phyloP scores from a whole-genome alignment of 1,284 basidiomycete genomes.

The Naganishia sp. region DNA sequence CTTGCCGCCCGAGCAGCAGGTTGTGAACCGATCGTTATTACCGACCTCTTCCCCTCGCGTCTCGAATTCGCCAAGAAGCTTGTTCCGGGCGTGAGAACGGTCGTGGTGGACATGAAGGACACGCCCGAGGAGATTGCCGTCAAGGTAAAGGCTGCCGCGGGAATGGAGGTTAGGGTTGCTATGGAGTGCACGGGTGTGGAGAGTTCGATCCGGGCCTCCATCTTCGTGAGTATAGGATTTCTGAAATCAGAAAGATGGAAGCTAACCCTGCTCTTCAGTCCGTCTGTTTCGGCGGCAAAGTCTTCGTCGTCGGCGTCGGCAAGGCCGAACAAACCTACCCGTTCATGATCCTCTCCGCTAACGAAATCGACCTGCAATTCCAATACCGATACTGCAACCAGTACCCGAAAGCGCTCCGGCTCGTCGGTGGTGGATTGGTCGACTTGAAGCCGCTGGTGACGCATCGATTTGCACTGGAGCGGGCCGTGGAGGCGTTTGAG shows the following conservation, averaged over 20 bases:
- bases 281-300: slow-evolving; percentile 56
- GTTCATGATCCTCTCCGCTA: slow-evolving; percentile 58
- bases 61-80: slow-evolving; percentile 59
- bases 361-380: slow-evolving; percentile 60
- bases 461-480: slow-evolving; percentile 72
- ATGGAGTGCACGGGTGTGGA: slow-evolving; percentile 74
- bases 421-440: slow-evolving; percentile 75
- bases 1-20: slow-evolving; percentile 59
- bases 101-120: slow-evolving; percentile 46
- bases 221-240: slow-evolving; percentile 58
- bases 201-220: slow-evolving; percentile 78
- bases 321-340: slow-evolving; percentile 54
- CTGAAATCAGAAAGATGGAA: neutral
- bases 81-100: slow-evolving; percentile 56
- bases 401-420: slow-evolving; percentile 79
- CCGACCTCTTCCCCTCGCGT: slow-evolving; percentile 57
- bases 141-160: slow-evolving; percentile 48
- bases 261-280: slow-evolving; percentile 40
- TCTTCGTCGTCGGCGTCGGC: slow-evolving; percentile 61
- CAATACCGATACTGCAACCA: slow-evolving; percentile 56
- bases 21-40: slow-evolving; percentile 59
- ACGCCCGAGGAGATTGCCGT: slow-evolving; percentile 45
- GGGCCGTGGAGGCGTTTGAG: slow-evolving; percentile 77
- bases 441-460: slow-evolving; percentile 86
- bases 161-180: slow-evolving; percentile 44